A percentile compares a stretch with the other conserved stretches of the same genome.
phyloP scores from a whole-genome alignment of 495 filamentous ascomycete species.

The Talaromyces wortmannii region DNA sequence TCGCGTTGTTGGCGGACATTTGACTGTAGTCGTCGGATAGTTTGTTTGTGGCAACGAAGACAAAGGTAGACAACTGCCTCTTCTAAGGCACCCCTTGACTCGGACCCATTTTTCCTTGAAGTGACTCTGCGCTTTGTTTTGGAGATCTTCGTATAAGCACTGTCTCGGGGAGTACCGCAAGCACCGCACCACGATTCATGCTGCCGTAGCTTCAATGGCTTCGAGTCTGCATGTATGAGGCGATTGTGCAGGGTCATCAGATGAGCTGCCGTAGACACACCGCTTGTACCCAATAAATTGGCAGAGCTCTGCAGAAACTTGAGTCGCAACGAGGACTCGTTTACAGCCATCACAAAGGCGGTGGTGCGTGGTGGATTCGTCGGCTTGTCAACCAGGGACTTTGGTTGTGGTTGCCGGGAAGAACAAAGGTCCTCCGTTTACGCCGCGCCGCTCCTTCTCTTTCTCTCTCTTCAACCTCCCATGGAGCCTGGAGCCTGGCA shows the following conservation, averaged over 20 bases:
- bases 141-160: conserved; percentile 31
- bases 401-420: background rate
- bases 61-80: conserved; percentile 31
- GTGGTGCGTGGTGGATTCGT: background rate
- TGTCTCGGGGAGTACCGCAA: conserved; percentile 42
- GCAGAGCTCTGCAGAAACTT: conserved; percentile 41
- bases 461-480: background rate
- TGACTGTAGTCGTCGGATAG: conserved; percentile 12
- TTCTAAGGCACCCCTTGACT: conserved; percentile 11
- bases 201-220: conserved; percentile 27
- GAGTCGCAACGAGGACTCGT: conserved; percentile 25
- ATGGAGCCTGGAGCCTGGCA: too few relatives aligned
- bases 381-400: background rate
- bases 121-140: conserved; percentile 10
- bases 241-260: conserved; percentile 35
- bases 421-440: background rate
- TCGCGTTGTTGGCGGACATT: conserved; percentile 2
- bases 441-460: background rate
- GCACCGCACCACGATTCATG: conserved; percentile 38
- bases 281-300: conserved; percentile 24
- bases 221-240: conserved; percentile 31
- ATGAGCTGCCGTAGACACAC: conserved; percentile 43
- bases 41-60: conserved; percentile 28
- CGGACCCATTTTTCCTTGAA: conserved; percentile 15
- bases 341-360: conserved; percentile 19